Percentiles rank a stretch among this genome's conserved stretches.
phyloP scores from a whole-genome alignment of 163 green algal genomes.

The Picocystis sp. region DNA sequence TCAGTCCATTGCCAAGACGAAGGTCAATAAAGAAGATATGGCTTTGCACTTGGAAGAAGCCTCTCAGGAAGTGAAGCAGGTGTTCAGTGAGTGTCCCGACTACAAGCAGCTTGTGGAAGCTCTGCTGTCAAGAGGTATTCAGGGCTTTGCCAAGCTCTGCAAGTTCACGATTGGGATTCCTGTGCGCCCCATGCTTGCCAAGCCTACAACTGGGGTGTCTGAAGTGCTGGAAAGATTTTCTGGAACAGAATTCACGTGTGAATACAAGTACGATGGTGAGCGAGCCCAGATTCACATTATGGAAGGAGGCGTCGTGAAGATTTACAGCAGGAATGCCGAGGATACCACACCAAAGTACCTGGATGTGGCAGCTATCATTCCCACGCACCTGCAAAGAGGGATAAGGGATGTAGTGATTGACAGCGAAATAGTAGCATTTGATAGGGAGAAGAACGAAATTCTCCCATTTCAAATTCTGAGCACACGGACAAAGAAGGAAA shows the following conservation, averaged over 20 bases:
- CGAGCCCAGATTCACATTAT: slow-evolving; percentile 47
- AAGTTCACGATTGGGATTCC: slow-evolving; percentile 75
- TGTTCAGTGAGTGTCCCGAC: slow-evolving; percentile 74
- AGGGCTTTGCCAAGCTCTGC: slow-evolving; percentile 38
- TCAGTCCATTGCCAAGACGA: slow-evolving; percentile 11
- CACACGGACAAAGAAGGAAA: slow-evolving; percentile 75
- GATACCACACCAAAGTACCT: slow-evolving; percentile 86
- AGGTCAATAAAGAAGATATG: slow-evolving; percentile 15
- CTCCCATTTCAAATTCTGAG: slow-evolving; percentile 88
- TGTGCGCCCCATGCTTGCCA: slow-evolving; percentile 78
- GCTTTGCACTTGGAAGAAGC: slow-evolving; percentile 53
- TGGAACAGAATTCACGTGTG: slow-evolving; percentile 70
- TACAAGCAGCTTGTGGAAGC: slow-evolving; percentile 74
- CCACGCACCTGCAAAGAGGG: slow-evolving; percentile 28
- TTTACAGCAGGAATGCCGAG: slow-evolving; percentile 76
- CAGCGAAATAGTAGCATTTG: slow-evolving; percentile 74
- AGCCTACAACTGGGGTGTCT: slow-evolving; percentile 56
- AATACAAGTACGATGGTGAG: slow-evolving; percentile 99
- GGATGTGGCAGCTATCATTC: slow-evolving; percentile 44
- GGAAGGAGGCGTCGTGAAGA: slow-evolving; percentile 13
- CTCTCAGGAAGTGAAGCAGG: slow-evolving; percentile 56
- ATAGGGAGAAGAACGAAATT: slow-evolving; percentile 56
- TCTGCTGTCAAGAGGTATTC: slow-evolving; percentile 45
- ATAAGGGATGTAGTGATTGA: slow-evolving; percentile 71
- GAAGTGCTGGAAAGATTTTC: slow-evolving; percentile 85